Evolutionary conservation across 768 basidiomycete species (phyloP).

Genomic region (Suillus placidus): DNA sequence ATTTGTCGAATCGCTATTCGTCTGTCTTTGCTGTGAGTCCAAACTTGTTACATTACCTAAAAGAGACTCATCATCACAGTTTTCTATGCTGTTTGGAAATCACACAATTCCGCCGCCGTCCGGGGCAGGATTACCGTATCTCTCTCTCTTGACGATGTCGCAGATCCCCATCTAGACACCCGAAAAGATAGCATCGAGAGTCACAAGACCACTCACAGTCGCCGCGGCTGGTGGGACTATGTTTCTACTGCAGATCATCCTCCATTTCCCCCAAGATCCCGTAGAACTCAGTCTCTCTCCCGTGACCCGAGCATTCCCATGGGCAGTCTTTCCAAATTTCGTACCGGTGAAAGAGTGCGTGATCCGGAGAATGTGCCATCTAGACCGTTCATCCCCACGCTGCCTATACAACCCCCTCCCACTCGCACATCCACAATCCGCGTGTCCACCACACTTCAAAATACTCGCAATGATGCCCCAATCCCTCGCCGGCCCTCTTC

Average conservation of each 20-base stretch:
- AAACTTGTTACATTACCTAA: not conserved
- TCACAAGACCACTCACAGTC: slow-evolving; percentile 16
- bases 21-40: slow-evolving; percentile 60
- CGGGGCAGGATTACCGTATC: slow-evolving; percentile 59
- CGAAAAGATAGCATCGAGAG: slow-evolving; percentile 12
- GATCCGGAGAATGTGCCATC: slow-evolving; percentile 9
- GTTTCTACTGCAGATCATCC: slow-evolving; percentile 35
- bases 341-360: not conserved
- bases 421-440: slow-evolving; percentile 19
- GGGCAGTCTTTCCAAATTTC: not conserved
- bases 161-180: slow-evolving; percentile 17
- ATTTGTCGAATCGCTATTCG: slow-evolving; percentile 57
- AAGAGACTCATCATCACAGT: slow-evolving; percentile 39
- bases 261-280: slow-evolving; percentile 3
- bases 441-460: slow-evolving; percentile 21
- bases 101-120: slow-evolving; percentile 49
- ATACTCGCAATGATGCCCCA: slow-evolving; percentile 16
- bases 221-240: slow-evolving; percentile 61
- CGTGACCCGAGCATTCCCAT: slow-evolving; percentile 12
- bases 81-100: slow-evolving; percentile 56
- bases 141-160: slow-evolving; percentile 46
- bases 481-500: slow-evolving; percentile 18
- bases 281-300: slow-evolving; percentile 6
- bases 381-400: slow-evolving; percentile 10
- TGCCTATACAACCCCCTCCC: slow-evolving; percentile 9